A percentile compares a stretch with the other conserved stretches of the same genome.
Conservation (phyloP, 1,139 yeast species). For the Lodderomyces metapsilosis region DNA sequence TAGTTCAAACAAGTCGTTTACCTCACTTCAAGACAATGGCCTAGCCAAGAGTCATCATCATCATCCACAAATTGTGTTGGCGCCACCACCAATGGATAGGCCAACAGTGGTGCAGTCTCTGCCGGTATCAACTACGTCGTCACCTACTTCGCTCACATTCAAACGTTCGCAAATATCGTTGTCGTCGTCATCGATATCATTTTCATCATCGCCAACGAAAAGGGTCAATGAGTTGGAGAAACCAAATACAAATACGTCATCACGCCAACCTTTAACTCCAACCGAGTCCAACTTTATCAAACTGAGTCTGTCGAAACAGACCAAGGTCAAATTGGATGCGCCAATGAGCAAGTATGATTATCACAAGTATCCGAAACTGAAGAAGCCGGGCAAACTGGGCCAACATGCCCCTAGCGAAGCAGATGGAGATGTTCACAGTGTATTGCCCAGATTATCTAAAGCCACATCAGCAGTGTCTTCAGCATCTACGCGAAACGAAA, state of each 20-base stretch:
- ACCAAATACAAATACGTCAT: neutral
- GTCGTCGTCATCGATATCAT: too few species aligned
- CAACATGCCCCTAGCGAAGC: neutral
- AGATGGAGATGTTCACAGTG: too few species aligned
- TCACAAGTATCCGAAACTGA: constrained; percentile 2
- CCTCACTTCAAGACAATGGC: neutral
- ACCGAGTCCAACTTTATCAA: constrained; percentile 27
- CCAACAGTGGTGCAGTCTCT: neutral
- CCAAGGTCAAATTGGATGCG: constrained; percentile 5
- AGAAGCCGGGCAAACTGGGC: neutral
- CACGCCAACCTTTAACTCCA: constrained; percentile 27
- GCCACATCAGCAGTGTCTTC: constrained; percentile 6
- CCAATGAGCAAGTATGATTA: constrained; percentile 9
- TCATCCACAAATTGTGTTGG: constrained; percentile 1
- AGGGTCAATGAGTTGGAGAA: neutral
- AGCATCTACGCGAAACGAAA: neutral
- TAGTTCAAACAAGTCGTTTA: neutral
- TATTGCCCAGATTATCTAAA: constrained; percentile 6
- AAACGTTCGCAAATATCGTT: constrained; percentile 11
- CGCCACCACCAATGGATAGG: constrained; percentile 1
- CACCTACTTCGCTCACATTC: constrained; percentile 18
- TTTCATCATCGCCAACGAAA: constrained; percentile 15
- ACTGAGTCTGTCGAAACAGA: constrained; percentile 30
- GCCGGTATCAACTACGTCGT: constrained; percentile 1
- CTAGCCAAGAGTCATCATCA: neutral